Percentiles rank a stretch among this genome's conserved stretches.
phyloP scores from a whole-genome alignment of 2,329 filamentous ascomycete genomes.

The Epicoccum sorghinum region DNA sequence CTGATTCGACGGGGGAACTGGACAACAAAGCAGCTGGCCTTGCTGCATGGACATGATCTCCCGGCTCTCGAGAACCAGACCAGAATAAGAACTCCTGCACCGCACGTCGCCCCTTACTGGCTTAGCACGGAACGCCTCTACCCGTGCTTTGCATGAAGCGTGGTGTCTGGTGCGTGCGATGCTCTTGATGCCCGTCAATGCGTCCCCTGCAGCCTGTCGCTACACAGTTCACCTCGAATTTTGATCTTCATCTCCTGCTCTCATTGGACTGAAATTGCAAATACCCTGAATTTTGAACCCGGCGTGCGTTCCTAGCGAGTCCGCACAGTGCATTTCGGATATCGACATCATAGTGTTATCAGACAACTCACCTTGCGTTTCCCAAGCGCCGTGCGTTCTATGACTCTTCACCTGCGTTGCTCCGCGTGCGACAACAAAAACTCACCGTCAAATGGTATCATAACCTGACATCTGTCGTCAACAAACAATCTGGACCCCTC shows the following conservation, averaged over 20 bases:
- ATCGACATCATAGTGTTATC: slow-evolving; percentile 27
- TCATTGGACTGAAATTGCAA: slow-evolving; percentile 36
- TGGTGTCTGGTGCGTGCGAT: slow-evolving; percentile 27
- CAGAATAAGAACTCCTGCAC: slow-evolving; percentile 36
- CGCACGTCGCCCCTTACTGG: slow-evolving; percentile 34
- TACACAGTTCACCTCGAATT: slow-evolving; percentile 47
- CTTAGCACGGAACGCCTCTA: slow-evolving; percentile 36
- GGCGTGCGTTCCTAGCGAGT: slow-evolving; percentile 33
- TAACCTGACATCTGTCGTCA: not conserved
- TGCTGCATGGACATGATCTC: slow-evolving; percentile 40
- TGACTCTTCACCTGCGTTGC: slow-evolving; percentile 37
- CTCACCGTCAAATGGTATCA: slow-evolving; percentile 7
- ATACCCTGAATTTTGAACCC: slow-evolving; percentile 28
- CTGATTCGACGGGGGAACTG: slow-evolving; percentile 40
- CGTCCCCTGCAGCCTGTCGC: slow-evolving; percentile 41
- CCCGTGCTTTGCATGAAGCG: slow-evolving; percentile 44
- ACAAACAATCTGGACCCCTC: slow-evolving; percentile 4
- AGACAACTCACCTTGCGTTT: slow-evolving; percentile 49
- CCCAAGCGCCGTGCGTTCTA: slow-evolving; percentile 32
- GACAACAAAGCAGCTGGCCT: slow-evolving; percentile 40
- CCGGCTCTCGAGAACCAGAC: slow-evolving; percentile 33
- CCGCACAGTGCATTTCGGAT: slow-evolving; percentile 36
- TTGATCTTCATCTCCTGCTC: slow-evolving; percentile 27
- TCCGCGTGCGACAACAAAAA: slow-evolving; percentile 31
- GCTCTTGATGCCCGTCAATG: slow-evolving; percentile 35